Percentiles rank a stretch among this genome's conserved stretches.
These are phyloP conservation scores for Cryptomeria japonica DNA, from an alignment of 75 land plant species.

Conservation along the genomic window DNA sequence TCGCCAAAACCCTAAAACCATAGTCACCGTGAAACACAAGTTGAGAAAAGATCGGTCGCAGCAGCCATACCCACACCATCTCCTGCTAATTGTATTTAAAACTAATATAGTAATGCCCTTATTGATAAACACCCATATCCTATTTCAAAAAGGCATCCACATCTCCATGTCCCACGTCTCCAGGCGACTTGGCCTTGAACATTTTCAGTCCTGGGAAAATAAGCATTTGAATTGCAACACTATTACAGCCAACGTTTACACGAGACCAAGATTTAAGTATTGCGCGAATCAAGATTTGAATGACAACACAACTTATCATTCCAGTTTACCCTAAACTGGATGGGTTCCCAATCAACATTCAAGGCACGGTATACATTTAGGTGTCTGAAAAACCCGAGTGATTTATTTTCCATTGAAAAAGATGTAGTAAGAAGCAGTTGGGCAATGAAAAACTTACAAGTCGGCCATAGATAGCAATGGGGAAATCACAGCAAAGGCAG, in stretches of 20 bases:
- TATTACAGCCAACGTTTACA: background rate
- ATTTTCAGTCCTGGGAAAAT: background rate
- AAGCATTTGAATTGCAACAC: background rate
- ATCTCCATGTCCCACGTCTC: background rate
- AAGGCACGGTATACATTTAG: background rate
- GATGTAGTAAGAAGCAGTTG: background rate
- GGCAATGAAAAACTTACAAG: conserved; percentile 31
- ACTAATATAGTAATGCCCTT: background rate
- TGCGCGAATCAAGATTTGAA: background rate
- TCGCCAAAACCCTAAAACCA: background rate
- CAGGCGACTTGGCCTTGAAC: background rate
- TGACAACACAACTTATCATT: background rate
- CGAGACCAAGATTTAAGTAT: background rate
- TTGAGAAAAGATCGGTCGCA: no score
- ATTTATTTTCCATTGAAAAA: background rate
- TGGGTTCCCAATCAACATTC: no score
- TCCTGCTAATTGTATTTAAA: background rate
- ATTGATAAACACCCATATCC: background rate
- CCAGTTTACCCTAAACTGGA: background rate
- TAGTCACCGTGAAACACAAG: background rate
- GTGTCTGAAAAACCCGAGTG: background rate
- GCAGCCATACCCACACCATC: background rate
- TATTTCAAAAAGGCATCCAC: background rate
- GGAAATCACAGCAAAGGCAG: conserved; percentile 49
- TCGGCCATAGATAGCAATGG: conserved; percentile 55